Evolutionary conservation across 1,284 basidiomycete genomes (phyloP).

Genomic region (Trichosporon sp.): DNA sequence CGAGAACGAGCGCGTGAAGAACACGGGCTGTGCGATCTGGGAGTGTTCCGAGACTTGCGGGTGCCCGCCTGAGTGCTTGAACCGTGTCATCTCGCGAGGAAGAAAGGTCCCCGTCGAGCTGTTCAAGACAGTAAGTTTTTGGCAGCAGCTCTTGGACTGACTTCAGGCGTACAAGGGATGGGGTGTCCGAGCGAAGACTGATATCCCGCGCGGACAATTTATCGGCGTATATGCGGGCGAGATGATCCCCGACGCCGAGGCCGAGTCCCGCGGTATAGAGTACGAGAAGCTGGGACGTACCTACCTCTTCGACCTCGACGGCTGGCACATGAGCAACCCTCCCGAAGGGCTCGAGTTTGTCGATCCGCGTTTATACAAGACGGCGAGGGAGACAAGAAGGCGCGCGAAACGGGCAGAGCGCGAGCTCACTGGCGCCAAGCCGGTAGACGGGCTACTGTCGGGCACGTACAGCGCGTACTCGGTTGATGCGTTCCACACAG

Average conservation of each 20-base stretch:
- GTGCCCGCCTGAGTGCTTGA: constrained; percentile 76
- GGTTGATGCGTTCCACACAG: constrained; percentile 17
- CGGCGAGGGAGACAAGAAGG: constrained; percentile 33
- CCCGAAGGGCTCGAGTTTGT: constrained; percentile 47
- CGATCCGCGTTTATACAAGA: constrained; percentile 43
- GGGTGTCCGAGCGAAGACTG: constrained; percentile 66
- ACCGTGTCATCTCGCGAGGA: constrained; percentile 64
- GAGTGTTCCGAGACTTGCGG: constrained; percentile 83
- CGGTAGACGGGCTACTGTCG: neutral
- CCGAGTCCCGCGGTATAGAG: constrained; percentile 65
- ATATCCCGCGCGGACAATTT: constrained; percentile 70
- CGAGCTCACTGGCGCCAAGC: constrained; percentile 31
- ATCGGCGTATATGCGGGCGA: constrained; percentile 86
- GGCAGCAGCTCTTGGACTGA: neutral
- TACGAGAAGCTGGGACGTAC: constrained; percentile 78
- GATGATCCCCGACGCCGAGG: constrained; percentile 68
- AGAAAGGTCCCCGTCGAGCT: constrained; percentile 59
- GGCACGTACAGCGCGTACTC: constrained; percentile 19
- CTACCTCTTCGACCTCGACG: constrained; percentile 82
- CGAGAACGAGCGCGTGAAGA: constrained; percentile 62
- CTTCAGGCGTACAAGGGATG: constrained; percentile 66
- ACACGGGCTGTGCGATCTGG: constrained; percentile 68
- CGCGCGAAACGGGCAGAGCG: constrained; percentile 24
- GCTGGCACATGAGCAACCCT: constrained; percentile 64
- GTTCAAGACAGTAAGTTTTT: constrained; percentile 58